Evolutionary conservation across 176 grass and related monocot species (phyloP), one percentile per base, ranked within the genome.

Genomic region (Hyparrhenia diplandra): DNA sequence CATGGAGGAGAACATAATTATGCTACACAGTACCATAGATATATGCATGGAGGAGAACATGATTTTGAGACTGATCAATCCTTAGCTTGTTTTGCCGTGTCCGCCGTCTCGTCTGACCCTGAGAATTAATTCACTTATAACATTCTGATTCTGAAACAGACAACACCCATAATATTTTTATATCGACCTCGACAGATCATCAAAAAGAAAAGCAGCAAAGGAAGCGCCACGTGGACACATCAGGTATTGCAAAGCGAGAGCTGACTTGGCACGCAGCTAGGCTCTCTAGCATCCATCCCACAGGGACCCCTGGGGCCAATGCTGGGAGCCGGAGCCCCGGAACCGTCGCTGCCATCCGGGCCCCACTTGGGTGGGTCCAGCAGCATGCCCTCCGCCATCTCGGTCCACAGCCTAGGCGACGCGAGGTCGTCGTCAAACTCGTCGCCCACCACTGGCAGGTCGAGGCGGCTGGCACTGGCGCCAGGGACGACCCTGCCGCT

Each of bases 311-410:
- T 85, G 79, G 4, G 67, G 41, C 83, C 86, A 83, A 21, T 66
- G 76, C 34, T 88, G 31, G 31, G 75, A 45, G 10, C 58, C 59
- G 6, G 80, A 88, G 43, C 45, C 61, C 10, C 86, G 42, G 80
- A 80, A 5, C 17, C 16, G 37, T 86, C 86, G 14, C 75, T 72
- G 30, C 31, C 83, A 29, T 88, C 90, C 17, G 46, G 65, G 64
- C 29, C 42, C 90, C 90, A 92, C n/a, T 34, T 79, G 1, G 90
- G 90, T 12, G 90, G 90, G 34, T 82, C 84, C 57, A 92, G 79
- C 83, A 92, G 90, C 83, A 92, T 81, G 64, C 83, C 90, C 86
- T 89, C 90, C 0, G 86, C 90, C 86, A 92, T 73, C 86, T 92
- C 90, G 62, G 68, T 39, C 90, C 90, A 92, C 78, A 89, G 74